Evolutionary conservation across 23 red algal genomes (phyloP), one percentile per base, ranked within the genome.

Genomic region (Porphyridium purpureum): DNA sequence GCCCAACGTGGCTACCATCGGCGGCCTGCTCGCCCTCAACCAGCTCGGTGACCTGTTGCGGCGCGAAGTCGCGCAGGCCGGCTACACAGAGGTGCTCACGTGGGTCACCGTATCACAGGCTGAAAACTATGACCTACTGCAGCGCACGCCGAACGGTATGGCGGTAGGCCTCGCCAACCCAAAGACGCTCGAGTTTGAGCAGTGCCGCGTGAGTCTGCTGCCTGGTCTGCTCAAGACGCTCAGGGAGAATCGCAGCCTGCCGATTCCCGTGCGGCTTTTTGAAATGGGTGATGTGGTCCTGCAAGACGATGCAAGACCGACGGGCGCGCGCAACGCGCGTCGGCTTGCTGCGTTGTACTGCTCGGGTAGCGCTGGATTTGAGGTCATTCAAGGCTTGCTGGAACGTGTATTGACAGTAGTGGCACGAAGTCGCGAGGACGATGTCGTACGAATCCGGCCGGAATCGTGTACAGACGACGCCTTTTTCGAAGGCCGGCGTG

Each of bases 91-190:
- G 52, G 80, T 98, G 4, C 52, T 98, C 14, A 98, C 90, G 47
- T 98, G 90, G 90, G 90, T 98, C 14, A 98, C 90, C 1, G 90
- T 98, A 29, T 86, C 79, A 1, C 69, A 86, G 27, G 90, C 72
- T 17, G 90, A 98, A 35, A 98, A 98, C 35, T 71, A 71, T 40
- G 35, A 28, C 21, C 59, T 52, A 38, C 30, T 98, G 29, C 90
- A 74, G 44, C 62, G 90, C 30, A 34, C 27, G 24, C 27, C 14
- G 21, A 72, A 68, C 35, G 67, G 67, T 20, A 32, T 62, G 20
- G 78, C 80, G 25, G 90, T 98, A 30, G 57, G 67, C 20, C 79
- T 98, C 35, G 54, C 52, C 17, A 98, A 98, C 32, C 90, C 90
- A 3, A 98, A 98, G 50, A 86, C 90, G 7, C 56, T 82, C 14